Evolutionary conservation across 2,329 filamentous ascomycete species (phyloP).

Genomic region (Trichophaea hybrida): DNA sequence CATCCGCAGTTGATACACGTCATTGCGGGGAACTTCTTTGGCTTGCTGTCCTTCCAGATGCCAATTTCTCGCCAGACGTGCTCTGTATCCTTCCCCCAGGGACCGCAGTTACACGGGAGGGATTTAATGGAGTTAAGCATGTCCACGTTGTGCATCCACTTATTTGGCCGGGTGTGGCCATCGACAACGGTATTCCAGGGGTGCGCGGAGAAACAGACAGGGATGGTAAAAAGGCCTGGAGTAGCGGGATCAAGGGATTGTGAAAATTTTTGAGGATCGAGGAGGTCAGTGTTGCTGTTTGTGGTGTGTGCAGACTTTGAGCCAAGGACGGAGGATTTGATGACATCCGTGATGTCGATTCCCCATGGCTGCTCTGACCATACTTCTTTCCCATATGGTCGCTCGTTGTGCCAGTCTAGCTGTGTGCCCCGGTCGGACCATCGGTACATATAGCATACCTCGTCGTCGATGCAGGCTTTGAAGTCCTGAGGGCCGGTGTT

Average conservation of each 20-base stretch:
- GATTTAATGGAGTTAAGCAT: background rate
- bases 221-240: slow-evolving; percentile 16
- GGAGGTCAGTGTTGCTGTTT: background rate
- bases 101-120: slow-evolving; percentile 18
- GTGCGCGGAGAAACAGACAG: slow-evolving; percentile 12
- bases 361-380: slow-evolving; percentile 1
- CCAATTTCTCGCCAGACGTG: slow-evolving; percentile 14
- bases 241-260: slow-evolving; percentile 7
- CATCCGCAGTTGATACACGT: background rate
- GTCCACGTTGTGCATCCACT: background rate
- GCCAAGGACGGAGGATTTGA: background rate
- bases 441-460: slow-evolving; percentile 19
- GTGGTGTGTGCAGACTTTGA: background rate
- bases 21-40: background rate
- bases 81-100: slow-evolving; percentile 11
- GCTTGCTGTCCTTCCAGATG: background rate
- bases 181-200: slow-evolving; percentile 11
- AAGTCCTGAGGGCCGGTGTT: slow-evolving; percentile 3
- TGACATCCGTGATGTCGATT: background rate
- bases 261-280: background rate
- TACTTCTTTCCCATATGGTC: slow-evolving; percentile 12
- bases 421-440: slow-evolving; percentile 15
- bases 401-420: slow-evolving; percentile 14
- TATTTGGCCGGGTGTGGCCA: background rate
- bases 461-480: slow-evolving; percentile 1